phyloP scores from a whole-genome alignment of 2,329 filamentous ascomycete species.

The Graphilbum sp. region DNA sequence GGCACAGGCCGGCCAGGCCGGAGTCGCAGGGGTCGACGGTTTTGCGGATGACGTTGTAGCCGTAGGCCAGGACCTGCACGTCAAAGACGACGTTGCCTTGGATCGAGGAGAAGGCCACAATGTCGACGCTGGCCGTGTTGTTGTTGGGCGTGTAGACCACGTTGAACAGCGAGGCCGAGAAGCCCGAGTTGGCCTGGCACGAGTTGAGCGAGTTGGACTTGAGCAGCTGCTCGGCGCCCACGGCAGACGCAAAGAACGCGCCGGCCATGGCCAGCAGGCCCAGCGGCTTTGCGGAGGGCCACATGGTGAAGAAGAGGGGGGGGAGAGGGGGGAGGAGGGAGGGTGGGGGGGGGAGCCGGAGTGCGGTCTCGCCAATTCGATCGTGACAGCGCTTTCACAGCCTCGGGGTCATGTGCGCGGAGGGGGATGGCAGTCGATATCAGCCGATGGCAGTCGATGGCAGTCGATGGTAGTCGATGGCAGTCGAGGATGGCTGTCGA shows the following conservation, averaged over 20 bases:
- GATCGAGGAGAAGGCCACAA: constrained; percentile 59
- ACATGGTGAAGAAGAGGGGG: constrained; percentile 9
- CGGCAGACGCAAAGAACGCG: constrained; percentile 10
- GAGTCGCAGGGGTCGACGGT: constrained; percentile 53
- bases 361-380: too few relatives aligned
- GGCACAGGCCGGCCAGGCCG: constrained; percentile 54
- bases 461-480: too few relatives aligned
- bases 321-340: too few relatives aligned
- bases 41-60: constrained; percentile 44
- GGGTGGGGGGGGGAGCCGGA: too few relatives aligned
- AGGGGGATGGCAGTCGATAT: neutral
- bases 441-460: too few relatives aligned
- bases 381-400: too few relatives aligned
- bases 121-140: constrained; percentile 45
- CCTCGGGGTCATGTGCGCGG: neutral
- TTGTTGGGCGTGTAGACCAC: constrained; percentile 54
- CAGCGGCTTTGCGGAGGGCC: constrained; percentile 22
- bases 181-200: constrained; percentile 61
- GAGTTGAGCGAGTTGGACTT: constrained; percentile 48
- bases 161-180: constrained; percentile 67
- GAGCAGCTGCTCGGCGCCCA: constrained; percentile 22
- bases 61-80: constrained; percentile 56
- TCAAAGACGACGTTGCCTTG: constrained; percentile 58
- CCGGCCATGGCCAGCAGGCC: constrained; percentile 26
- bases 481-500: too few relatives aligned